Conservation (phyloP, 495 filamentous ascomycete genomes). For the Penicillium flavigenum region DNA sequence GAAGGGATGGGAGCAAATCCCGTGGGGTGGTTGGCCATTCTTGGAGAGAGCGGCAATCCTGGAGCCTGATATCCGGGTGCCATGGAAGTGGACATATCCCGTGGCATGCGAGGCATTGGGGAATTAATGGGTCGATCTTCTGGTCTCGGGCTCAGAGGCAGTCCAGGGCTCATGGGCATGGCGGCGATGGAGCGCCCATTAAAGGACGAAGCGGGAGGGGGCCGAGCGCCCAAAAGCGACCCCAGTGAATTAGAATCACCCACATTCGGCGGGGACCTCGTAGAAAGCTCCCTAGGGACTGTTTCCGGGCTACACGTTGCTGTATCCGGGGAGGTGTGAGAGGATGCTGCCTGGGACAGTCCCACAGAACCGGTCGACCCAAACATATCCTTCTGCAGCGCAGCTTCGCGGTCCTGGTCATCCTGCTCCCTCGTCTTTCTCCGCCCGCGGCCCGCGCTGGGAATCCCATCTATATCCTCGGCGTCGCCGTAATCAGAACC, state of each 20-base stretch:
- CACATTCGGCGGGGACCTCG: conserved; percentile 31
- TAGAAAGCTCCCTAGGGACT: conserved; percentile 25
- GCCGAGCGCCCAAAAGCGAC: conserved; percentile 36
- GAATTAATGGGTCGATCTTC: conserved; percentile 69
- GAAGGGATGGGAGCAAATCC: conserved; percentile 52
- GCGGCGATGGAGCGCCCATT: conserved; percentile 43
- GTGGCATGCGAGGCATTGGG: conserved; percentile 64
- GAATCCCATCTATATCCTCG: conserved; percentile 62
- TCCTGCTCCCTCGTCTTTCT: conserved; percentile 87
- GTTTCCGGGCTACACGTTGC: conserved; percentile 22
- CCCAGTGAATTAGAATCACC: conserved; percentile 36
- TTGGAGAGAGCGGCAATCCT: conserved; percentile 68
- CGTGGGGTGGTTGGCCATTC: conserved; percentile 64
- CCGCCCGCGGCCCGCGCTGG: conserved; percentile 66
- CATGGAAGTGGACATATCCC: conserved; percentile 46
- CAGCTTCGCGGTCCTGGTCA: conserved; percentile 71
- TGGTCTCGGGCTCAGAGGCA: conserved; percentile 89
- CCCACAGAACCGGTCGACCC: conserved; percentile 59
- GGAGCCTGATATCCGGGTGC: conserved; percentile 59
- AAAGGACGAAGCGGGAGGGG: conserved; percentile 21
- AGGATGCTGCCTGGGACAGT: conserved; percentile 36
- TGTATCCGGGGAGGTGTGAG: conserved; percentile 11
- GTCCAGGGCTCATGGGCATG: conserved; percentile 76
- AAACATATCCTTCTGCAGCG: conserved; percentile 60
- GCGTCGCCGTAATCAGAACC: conserved; percentile 85